Conservation (phyloP, 2,329 filamentous ascomycete species). For the Xylariaceae sp. region DNA sequence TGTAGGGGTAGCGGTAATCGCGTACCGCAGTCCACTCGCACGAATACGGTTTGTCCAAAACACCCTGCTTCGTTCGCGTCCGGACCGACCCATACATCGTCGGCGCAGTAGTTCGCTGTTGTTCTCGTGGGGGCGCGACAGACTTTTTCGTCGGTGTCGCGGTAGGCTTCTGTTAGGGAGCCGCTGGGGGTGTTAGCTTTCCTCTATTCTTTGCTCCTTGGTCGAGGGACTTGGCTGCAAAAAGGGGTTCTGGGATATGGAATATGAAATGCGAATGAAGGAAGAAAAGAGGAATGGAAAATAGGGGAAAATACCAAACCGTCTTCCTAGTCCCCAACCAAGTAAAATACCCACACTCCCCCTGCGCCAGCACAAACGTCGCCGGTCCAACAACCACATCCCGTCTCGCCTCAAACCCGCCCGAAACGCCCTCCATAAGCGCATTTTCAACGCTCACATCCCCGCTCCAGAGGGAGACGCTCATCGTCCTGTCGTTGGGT, state of each 20-base stretch:
- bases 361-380: constrained; percentile 1
- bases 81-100: not conserved
- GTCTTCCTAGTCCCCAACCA: constrained; percentile 11
- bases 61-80: not conserved
- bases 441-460: not conserved
- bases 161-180: constrained; percentile 8
- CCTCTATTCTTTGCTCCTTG: too few species aligned
- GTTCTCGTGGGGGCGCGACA: constrained; percentile 1
- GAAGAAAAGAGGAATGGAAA: not conserved
- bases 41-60: constrained; percentile 9
- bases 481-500: not conserved
- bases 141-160: not conserved
- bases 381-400: not conserved
- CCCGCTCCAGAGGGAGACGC: not conserved
- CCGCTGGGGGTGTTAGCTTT: constrained; percentile 1
- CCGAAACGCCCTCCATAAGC: constrained; percentile 8
- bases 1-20: constrained; percentile 2
- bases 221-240: not conserved
- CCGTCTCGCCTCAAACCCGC: not conserved
- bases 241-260: too few species aligned
- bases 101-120: constrained; percentile 9
- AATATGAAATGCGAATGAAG: too few species aligned
- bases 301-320: constrained; percentile 1
- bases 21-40: constrained; percentile 10
- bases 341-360: constrained; percentile 16